phyloP scores from a whole-genome alignment of 768 basidiomycete genomes.

The Lentinula detonsa region DNA sequence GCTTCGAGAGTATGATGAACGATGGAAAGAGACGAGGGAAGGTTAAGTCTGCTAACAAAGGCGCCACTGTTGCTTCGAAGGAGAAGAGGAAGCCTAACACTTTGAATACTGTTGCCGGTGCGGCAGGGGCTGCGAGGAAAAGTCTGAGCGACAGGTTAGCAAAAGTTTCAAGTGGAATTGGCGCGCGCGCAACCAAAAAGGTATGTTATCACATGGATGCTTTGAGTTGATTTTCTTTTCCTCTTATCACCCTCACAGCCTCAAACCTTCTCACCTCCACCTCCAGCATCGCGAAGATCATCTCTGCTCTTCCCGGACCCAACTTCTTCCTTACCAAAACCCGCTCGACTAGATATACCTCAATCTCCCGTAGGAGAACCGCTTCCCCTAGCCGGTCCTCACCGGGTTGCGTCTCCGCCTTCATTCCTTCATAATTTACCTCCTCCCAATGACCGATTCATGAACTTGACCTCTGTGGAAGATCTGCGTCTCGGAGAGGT shows the following conservation, averaged over 20 bases:
- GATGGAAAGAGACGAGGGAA: conserved; percentile 22
- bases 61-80: conserved; percentile 11
- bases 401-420: neutral
- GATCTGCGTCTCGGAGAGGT: conserved; percentile 83
- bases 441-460: conserved; percentile 64
- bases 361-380: neutral
- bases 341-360: neutral
- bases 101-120: conserved; percentile 5
- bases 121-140: conserved; percentile 34
- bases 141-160: conserved; percentile 82
- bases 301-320: conserved; percentile 29
- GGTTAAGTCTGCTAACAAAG: neutral
- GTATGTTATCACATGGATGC: conserved; percentile 5
- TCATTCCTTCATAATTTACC: conserved; percentile 31
- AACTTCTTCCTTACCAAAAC: neutral
- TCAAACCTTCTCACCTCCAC: conserved; percentile 22
- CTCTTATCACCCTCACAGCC: neutral
- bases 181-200: conserved; percentile 30
- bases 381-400: neutral
- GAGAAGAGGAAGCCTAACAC: conserved; percentile 7
- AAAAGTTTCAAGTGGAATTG: conserved; percentile 52
- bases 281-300: conserved; percentile 31
- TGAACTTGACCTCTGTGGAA: conserved; percentile 60
- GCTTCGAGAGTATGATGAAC: conserved; percentile 85
- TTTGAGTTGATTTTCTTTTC: conserved; percentile 11